phyloP scores from a whole-genome alignment of 164 flowering plant species.

The Berberis vulgaris region DNA sequence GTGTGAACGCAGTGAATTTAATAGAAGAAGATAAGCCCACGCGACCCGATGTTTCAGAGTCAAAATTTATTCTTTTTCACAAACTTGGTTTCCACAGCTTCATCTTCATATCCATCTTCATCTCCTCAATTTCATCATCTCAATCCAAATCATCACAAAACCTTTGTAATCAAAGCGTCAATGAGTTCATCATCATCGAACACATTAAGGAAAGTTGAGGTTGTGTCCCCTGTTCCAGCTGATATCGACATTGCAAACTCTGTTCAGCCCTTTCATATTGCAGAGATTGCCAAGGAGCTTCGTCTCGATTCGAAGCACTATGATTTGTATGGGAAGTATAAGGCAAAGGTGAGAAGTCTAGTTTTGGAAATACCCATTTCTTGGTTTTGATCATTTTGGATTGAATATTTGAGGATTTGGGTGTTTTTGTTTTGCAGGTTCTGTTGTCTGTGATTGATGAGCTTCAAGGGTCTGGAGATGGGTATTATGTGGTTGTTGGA shows the following conservation, averaged over 20 bases:
- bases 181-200: slow-evolving; percentile 30
- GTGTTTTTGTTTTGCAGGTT: slow-evolving; percentile 34
- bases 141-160: too few species aligned
- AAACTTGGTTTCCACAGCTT: too few species aligned
- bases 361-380: neutral
- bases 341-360: slow-evolving; percentile 66
- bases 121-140: too few species aligned
- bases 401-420: slow-evolving; percentile 4
- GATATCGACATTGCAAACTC: slow-evolving; percentile 27
- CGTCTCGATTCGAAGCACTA: slow-evolving; percentile 60
- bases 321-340: slow-evolving; percentile 95
- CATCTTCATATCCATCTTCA: too few species aligned
- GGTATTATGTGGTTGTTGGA: slow-evolving; percentile 96
- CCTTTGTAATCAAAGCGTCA: too few species aligned
- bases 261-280: slow-evolving; percentile 72
- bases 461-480: slow-evolving; percentile 64
- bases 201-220: slow-evolving; percentile 64
- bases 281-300: slow-evolving; percentile 76
- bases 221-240: slow-evolving; percentile 11
- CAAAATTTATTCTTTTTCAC: too few species aligned
- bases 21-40: too few species aligned
- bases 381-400: neutral
- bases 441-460: slow-evolving; percentile 78
- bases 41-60: too few species aligned
- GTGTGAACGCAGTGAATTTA: too few species aligned